Base-by-base conservation (phyloP, 805 yeast species). In the Candida succiphila region DNA sequence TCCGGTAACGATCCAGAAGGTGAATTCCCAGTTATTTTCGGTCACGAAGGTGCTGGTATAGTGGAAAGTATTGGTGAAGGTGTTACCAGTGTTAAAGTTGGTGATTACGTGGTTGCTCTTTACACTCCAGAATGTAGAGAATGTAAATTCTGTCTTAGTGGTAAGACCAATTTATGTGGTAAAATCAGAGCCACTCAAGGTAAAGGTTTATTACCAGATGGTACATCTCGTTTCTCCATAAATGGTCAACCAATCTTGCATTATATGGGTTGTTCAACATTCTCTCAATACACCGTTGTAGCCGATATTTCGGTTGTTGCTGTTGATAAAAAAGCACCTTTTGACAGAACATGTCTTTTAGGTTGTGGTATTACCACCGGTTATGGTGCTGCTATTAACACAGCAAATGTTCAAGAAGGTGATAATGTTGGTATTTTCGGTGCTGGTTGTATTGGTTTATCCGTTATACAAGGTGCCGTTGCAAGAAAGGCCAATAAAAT, bases 321-420 rank as follows among this genome's bases (percentile, higher is more conserved):
- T 14, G 85, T 92, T 44, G 77, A 86, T 58, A 78, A 80, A 38
- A 61, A 73, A 44, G 96, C 95, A 38, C 82, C 85, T 40, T 69
- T 78, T 56, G 95, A 85, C 53, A 75, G 80, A 54, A 82, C 88
- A 26, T 87, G 97, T 67, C 64, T 94, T 58, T 73, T 94, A 49
- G 99, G 98, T 33, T 92, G 98, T 61, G 98, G 98, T 68, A 84
- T 92, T 51, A 92, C 98, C 35, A 92, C 98, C 34, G 98, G 98
- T 43, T 84, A 84, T 56, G 98, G 99, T 60, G 95, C 97, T 33
- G 98, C 96, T 35, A 73, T 83, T 48, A 84, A 84, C 65, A 85
- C 95, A 33, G 97, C 96, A 39, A 70, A 84, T 48, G 89, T 94
- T 38, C 78, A 81, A 54, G 69, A 75, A 55, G 96, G 96, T 47